phyloP scores from a whole-genome alignment of 2,329 filamentous ascomycete genomes.

The Daldinia eschscholtzii region DNA sequence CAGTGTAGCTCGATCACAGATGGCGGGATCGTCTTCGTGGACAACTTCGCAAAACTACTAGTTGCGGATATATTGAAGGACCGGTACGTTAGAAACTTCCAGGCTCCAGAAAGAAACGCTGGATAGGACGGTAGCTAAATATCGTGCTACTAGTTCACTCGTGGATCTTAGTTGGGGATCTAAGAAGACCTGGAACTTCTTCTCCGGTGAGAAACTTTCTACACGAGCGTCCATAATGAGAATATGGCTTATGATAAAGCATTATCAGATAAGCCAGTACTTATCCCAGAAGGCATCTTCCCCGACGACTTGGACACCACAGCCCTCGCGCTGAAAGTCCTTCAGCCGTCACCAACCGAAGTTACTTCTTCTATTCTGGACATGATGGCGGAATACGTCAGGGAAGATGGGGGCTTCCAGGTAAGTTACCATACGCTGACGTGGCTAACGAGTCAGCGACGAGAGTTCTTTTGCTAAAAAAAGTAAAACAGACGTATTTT shows the following conservation, averaged over 20 bases:
- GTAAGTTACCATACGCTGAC: background rate
- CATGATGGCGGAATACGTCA: conserved; percentile 4
- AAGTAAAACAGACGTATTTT: conserved; percentile 50
- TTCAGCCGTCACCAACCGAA: background rate
- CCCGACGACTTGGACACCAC: background rate
- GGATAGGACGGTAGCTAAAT: background rate
- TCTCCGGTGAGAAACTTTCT: conserved; percentile 16
- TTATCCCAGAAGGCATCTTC: background rate
- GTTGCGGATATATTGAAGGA: background rate
- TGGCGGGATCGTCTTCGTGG: background rate
- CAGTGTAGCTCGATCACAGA: background rate
- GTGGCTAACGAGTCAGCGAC: background rate
- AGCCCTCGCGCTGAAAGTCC: background rate
- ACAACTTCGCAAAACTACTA: conserved; percentile 2
- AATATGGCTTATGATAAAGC: background rate
- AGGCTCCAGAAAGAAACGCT: background rate
- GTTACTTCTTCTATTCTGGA: background rate
- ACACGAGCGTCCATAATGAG: background rate
- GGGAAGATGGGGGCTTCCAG: background rate
- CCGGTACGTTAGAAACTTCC: background rate
- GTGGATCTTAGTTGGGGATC: conserved; percentile 27
- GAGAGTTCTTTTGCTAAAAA: background rate
- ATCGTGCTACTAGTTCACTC: conserved; percentile 18
- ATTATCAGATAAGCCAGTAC: background rate
- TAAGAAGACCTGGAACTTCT: conserved; percentile 32